Conservation (phyloP, 164 flowering plant genomes). For the Vitis amurensis region DNA sequence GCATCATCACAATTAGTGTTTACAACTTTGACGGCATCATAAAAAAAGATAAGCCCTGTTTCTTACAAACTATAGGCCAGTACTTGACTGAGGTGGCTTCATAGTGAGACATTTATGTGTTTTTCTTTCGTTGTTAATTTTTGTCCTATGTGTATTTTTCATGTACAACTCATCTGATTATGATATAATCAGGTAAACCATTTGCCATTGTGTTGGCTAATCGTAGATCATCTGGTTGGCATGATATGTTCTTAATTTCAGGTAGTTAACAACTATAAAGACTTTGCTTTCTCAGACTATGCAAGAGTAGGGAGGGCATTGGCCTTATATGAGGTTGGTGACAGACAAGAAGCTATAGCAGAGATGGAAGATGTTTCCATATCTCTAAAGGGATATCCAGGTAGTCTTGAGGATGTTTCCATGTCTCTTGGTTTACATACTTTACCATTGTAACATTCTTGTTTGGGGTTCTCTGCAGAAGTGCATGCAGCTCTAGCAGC, state of each 20-base stretch:
- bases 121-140: too few species aligned
- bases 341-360: conserved; percentile 62
- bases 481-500: conserved; percentile 81
- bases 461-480: conserved; percentile 35
- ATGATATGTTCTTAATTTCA: conserved; percentile 13
- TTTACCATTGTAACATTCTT: background rate
- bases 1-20: too few species aligned
- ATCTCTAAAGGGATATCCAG: conserved; percentile 70
- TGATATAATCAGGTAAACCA: too few species aligned
- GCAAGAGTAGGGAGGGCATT: conserved; percentile 73
- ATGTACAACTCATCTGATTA: too few species aligned
- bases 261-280: conserved; percentile 60
- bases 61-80: too few species aligned
- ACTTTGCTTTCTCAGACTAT: conserved; percentile 64
- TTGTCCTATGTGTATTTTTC: too few species aligned
- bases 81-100: too few species aligned
- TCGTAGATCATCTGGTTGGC: too few species aligned
- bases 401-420: conserved; percentile 15
- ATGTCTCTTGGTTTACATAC: background rate
- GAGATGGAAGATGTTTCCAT: conserved; percentile 80
- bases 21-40: too few species aligned
- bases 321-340: conserved; percentile 67
- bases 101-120: too few species aligned
- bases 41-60: too few species aligned
- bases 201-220: too few species aligned